A percentile compares a stretch with the other conserved stretches of the same genome.
phyloP scores from a whole-genome alignment of 2,329 filamentous ascomycete species.

The Ascochyta pisi region DNA sequence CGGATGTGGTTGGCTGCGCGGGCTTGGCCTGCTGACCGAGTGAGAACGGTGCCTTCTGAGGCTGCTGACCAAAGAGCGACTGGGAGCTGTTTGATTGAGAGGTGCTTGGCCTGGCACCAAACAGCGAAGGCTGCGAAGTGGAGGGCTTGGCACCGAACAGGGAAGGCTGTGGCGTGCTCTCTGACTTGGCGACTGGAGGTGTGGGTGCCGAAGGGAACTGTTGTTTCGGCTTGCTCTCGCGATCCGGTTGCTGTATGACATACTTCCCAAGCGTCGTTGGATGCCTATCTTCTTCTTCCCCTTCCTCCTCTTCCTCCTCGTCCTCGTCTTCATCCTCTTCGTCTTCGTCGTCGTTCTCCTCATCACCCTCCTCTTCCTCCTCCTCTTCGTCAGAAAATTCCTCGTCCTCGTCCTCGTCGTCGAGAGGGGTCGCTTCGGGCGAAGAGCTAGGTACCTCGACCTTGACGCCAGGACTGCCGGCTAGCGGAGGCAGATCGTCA shows the following conservation, averaged over 20 bases:
- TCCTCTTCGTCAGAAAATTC: conserved; percentile 51
- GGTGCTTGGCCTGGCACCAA: not conserved
- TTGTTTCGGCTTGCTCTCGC: not conserved
- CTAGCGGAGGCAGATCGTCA: conserved; percentile 54
- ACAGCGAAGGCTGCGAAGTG: not conserved
- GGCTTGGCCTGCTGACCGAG: conserved; percentile 16
- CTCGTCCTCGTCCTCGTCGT: conserved; percentile 43
- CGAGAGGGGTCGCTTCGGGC: conserved; percentile 40
- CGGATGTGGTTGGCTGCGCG: conserved; percentile 26
- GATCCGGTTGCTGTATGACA: conserved; percentile 6
- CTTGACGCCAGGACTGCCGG: conserved; percentile 57
- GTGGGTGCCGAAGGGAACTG: conserved; percentile 41
- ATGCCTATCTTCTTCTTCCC: not conserved
- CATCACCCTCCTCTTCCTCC: conserved; percentile 40
- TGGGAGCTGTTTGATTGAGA: conserved; percentile 3
- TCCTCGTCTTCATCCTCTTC: conserved; percentile 56
- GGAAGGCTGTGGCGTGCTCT: conserved; percentile 10
- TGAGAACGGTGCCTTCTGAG: conserved; percentile 21
- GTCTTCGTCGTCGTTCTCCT: conserved; percentile 47
- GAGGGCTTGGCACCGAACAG: conserved; percentile 5
- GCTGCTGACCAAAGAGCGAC: conserved; percentile 28
- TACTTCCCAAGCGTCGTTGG: conserved; percentile 16
- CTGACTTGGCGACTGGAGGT: conserved; percentile 38
- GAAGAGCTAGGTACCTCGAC: conserved; percentile 47
- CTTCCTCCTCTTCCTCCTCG: conserved; percentile 46